Conservation (phyloP, 805 yeast species). For the Kodamaea nitidulidarum region DNA sequence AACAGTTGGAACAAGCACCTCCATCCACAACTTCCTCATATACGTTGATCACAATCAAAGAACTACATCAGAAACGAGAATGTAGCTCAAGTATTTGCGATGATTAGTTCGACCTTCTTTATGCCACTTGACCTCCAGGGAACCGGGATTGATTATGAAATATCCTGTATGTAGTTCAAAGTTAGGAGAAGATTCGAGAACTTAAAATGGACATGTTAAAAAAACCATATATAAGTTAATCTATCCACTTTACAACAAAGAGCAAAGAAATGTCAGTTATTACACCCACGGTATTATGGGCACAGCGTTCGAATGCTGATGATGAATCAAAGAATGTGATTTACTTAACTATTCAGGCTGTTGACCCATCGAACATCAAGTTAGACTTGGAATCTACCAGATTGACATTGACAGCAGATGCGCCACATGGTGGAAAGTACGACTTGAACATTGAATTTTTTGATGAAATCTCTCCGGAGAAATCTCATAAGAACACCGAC, state of each 20-base stretch:
- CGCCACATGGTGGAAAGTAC: conserved; percentile 47
- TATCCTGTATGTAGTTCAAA: neutral
- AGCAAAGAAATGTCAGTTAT: conserved; percentile 17
- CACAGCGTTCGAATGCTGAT: conserved; percentile 84
- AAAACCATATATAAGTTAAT: neutral
- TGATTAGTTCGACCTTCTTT: too few species aligned
- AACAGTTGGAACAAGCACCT: too few species aligned
- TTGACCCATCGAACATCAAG: conserved; percentile 62
- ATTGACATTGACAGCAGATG: conserved; percentile 48
- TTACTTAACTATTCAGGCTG: conserved; percentile 67
- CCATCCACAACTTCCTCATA: too few species aligned
- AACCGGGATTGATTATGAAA: neutral
- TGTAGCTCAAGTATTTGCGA: too few species aligned
- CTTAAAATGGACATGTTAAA: neutral
- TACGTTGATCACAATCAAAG: too few species aligned
- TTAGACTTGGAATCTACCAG: conserved; percentile 55
- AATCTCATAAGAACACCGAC: conserved; percentile 53
- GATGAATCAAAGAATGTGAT: conserved; percentile 72
- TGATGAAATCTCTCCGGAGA: conserved; percentile 65
- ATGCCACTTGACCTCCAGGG: too few species aligned
- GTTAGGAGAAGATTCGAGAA: conserved; percentile 7
- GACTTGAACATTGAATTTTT: conserved; percentile 69
- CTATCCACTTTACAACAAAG: neutral
- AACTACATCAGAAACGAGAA: too few species aligned
- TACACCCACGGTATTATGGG: conserved; percentile 76